Evolutionary conservation across 148 eudicot genomes (phyloP), one percentile per base, ranked within the genome.

Genomic region (Spergularia bocconei): DNA sequence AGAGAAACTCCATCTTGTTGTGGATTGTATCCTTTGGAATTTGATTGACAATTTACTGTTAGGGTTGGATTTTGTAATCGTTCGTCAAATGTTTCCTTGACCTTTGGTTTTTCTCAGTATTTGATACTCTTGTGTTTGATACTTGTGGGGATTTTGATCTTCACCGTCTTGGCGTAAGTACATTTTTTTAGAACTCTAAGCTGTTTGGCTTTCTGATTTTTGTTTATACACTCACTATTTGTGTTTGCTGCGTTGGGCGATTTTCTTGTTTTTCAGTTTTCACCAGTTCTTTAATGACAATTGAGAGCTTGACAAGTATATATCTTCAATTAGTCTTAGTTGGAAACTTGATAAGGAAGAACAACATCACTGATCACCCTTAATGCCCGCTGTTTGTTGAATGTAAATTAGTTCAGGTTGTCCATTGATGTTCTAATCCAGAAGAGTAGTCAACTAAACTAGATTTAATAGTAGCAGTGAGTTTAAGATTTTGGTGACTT

Each of bases 161-260:
- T 94, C 89, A 91, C 97, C 0, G 97, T 94, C 29, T 75, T 90
- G 79, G 98, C 98, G 98, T 94, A 86, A 91, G 98, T 88, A 65
- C 64, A 60, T 74, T 39, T 78, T 8, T 73, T 25, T 64, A 4
- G 39, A n/a, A 16, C 16, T 17, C 39, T 4, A 41, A 48, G 3
- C 17, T 4, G 36, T 63, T 54, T 62, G 36, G 47, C 57, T 60
- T 61, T 44, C 47, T 4, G 4, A 33, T n/a, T 13, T 39, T 56
- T 56, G 1, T 56, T 1, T 19, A 16, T 0, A 23, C 23, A 13
- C 50, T 6, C 57, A n/a, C 67, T 51, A 11, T 16, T 54, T 51
- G 53, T 33, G 38, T 53, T 53, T 53, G 17, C 13, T n/a, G 33
- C 20, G 10, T 13, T 20, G 23, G 39, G 19, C 6, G 8, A 58